A percentile compares a stretch with the other conserved stretches of the same genome.
These are phyloP conservation scores for Diaporthe batatas DNA, from an alignment of 2,329 filamentous ascomycete species.

Conservation along the genomic window DNA sequence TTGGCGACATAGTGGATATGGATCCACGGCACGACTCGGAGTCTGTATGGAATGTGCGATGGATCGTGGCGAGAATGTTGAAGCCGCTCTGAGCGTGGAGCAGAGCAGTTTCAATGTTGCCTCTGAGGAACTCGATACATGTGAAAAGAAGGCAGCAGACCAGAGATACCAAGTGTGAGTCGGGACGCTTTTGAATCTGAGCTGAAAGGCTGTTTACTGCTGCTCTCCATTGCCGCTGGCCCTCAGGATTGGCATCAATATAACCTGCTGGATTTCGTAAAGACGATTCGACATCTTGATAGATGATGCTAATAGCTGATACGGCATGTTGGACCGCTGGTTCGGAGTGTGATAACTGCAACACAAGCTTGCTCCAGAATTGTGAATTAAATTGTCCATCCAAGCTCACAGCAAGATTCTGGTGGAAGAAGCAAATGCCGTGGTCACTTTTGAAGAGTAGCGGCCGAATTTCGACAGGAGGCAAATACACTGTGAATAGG, in stretches of 20 bases:
- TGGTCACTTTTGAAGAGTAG: background rate
- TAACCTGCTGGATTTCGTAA: background rate
- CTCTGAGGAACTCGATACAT: background rate
- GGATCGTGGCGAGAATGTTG: background rate
- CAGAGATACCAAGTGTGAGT: background rate
- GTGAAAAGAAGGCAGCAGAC: conserved; percentile 11
- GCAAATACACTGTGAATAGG: background rate
- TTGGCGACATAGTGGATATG: background rate
- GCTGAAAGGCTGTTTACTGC: background rate
- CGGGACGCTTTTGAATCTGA: background rate
- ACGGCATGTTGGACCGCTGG: conserved; percentile 1
- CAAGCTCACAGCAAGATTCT: background rate
- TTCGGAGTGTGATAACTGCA: conserved; percentile 6
- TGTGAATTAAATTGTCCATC: conserved; percentile 7
- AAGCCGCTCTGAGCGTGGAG: conserved; percentile 2
- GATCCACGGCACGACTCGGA: too few relatives aligned
- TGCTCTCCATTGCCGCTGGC: background rate
- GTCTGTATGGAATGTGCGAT: background rate
- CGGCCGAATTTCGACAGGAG: conserved; percentile 1
- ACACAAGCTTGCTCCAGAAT: conserved; percentile 9
- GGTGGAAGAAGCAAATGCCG: background rate
- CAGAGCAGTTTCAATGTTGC: background rate
- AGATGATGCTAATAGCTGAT: background rate
- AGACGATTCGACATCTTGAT: conserved; percentile 13
- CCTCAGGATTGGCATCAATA: conserved; percentile 2